Conservation (phyloP, 768 basidiomycete species). For the Serendipita vermifera region DNA sequence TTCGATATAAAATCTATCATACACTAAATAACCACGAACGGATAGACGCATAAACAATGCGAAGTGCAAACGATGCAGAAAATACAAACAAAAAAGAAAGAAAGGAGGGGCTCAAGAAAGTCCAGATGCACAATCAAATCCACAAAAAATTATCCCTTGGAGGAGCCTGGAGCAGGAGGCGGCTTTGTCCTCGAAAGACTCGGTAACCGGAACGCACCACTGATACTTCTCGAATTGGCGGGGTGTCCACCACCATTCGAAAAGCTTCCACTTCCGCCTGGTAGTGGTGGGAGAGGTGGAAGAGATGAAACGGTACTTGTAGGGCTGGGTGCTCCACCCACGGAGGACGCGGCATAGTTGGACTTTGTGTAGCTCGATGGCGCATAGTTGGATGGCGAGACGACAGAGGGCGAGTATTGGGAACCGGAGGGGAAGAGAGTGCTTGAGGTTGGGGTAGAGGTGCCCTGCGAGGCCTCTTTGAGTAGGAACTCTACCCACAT, state of each 20-base stretch:
- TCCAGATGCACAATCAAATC: too few relatives aligned
- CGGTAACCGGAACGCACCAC: neutral
- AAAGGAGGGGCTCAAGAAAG: too few relatives aligned
- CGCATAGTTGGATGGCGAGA: neutral
- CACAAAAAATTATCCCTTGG: too few relatives aligned
- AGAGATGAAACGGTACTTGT: neutral
- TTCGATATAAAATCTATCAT: too few relatives aligned
- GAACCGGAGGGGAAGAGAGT: neutral
- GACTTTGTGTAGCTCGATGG: neutral
- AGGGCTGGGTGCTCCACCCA: neutral
- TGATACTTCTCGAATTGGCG: neutral
- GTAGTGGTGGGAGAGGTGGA: neutral
- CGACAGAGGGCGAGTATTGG: conserved; percentile 4
- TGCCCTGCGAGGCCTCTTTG: conserved; percentile 62
- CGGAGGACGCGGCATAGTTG: neutral
- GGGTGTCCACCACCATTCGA: too few relatives aligned
- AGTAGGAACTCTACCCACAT: conserved; percentile 97
- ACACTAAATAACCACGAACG: too few relatives aligned
- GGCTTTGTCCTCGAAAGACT: too few relatives aligned
- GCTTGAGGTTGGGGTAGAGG: conserved; percentile 18
- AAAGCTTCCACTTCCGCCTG: neutral
- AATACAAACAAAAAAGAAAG: too few relatives aligned
- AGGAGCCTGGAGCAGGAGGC: too few relatives aligned
- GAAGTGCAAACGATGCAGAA: too few relatives aligned
- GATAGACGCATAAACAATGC: too few relatives aligned